phyloP scores from a whole-genome alignment of 352 stramenopile genomes.

The Phytophthora cryptogea region DNA sequence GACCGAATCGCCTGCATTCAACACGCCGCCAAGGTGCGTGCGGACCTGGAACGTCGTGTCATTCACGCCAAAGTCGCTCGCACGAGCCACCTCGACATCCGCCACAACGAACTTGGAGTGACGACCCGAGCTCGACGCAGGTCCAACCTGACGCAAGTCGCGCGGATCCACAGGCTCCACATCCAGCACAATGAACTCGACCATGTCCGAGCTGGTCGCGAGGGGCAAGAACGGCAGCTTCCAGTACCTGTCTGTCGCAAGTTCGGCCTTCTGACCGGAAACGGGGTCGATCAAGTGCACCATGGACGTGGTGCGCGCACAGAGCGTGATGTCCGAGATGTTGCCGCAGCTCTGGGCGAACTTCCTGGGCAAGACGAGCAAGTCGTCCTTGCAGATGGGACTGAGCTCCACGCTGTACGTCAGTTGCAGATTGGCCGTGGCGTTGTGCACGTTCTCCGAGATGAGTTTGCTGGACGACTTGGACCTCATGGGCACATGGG shows the following conservation, averaged over 20 bases:
- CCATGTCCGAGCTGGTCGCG: conserved; percentile 59
- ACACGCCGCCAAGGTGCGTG: conserved; percentile 61
- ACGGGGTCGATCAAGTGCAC: conserved; percentile 68
- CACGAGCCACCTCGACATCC: conserved; percentile 71
- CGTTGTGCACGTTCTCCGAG: conserved; percentile 69
- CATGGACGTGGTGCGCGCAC: conserved; percentile 61
- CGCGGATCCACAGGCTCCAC: conserved; percentile 54
- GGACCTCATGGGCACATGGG: conserved; percentile 67
- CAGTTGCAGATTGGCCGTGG: conserved; percentile 67
- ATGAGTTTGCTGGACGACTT: conserved; percentile 80
- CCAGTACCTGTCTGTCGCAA: conserved; percentile 73
- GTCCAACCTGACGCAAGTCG: conserved; percentile 24
- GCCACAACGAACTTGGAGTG: conserved; percentile 51
- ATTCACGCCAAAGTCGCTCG: conserved; percentile 80
- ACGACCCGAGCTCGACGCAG: conserved; percentile 7
- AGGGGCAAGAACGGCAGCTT: conserved; percentile 68
- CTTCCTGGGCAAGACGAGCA: conserved; percentile 64
- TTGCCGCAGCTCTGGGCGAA: conserved; percentile 66
- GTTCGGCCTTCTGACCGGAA: conserved; percentile 56
- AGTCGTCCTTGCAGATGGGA: conserved; percentile 79
- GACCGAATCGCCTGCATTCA: conserved; percentile 67
- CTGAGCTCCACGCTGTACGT: conserved; percentile 74
- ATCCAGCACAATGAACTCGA: conserved; percentile 76
- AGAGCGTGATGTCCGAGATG: conserved; percentile 66
- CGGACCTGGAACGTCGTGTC: conserved; percentile 73